Conservation (phyloP, 179 eudicot species). For the Drosera spatulata region DNA sequence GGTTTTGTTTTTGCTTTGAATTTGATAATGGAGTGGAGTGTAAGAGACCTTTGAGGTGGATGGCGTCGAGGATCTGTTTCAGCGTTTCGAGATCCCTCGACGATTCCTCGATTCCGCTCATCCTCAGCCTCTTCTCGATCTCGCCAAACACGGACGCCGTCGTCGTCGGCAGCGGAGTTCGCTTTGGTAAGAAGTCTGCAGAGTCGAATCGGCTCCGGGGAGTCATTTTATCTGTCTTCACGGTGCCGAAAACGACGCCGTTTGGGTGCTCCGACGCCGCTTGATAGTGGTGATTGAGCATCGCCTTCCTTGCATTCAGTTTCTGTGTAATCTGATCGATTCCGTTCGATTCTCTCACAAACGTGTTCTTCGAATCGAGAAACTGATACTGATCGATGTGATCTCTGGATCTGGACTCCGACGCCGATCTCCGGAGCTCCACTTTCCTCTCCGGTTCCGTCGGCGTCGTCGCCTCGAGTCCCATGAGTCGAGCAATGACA, state of each 20-base stretch:
- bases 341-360: neutral
- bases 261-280: no score
- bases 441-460: conserved; percentile 22
- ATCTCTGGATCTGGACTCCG: conserved; percentile 82
- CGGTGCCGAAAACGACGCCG: no score
- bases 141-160: conserved; percentile 46
- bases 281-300: conserved; percentile 13
- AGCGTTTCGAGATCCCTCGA: conserved; percentile 66
- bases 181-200: no score
- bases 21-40: conserved; percentile 32
- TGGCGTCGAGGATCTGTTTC: conserved; percentile 79
- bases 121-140: conserved; percentile 52
- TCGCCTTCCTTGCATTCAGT: conserved; percentile 25
- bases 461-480: conserved; percentile 1
- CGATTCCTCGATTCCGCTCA: conserved; percentile 83
- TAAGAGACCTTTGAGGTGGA: conserved; percentile 80
- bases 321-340: conserved; percentile 20
- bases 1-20: conserved; percentile 15
- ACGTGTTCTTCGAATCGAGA: conserved; percentile 18
- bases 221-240: conserved; percentile 29
- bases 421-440: conserved; percentile 79
- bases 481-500: conserved; percentile 82
- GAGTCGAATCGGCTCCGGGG: conserved; percentile 48
- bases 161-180: conserved; percentile 9
- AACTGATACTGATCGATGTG: conserved; percentile 30